phyloP scores from a whole-genome alignment of 2,329 filamentous ascomycete species.

The Neoarthrinium moseri region DNA sequence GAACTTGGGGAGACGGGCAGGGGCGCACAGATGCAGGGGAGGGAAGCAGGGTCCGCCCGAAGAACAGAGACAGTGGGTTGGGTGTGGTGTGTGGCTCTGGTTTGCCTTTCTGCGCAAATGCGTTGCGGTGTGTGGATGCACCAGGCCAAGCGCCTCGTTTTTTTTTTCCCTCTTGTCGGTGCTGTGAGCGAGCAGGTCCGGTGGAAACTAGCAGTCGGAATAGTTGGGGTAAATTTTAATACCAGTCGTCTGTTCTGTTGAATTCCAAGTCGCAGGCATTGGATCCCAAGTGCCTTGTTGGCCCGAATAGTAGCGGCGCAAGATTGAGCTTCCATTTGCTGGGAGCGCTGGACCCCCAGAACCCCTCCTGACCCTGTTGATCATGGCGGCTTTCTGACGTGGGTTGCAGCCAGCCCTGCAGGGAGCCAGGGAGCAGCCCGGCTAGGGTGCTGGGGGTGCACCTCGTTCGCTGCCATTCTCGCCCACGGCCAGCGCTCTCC shows the following conservation, averaged over 20 bases:
- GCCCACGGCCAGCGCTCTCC: no score
- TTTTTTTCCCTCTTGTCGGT: no score
- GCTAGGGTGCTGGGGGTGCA: no score
- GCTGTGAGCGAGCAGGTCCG: constrained; percentile 11
- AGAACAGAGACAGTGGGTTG: background rate
- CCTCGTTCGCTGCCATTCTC: constrained; percentile 5
- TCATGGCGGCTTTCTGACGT: constrained; percentile 8
- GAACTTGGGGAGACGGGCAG: background rate
- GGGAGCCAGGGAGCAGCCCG: no score
- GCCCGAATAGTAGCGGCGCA: constrained; percentile 14
- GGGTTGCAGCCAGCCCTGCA: constrained; percentile 3
- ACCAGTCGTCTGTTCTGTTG: constrained; percentile 26
- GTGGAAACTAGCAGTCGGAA: constrained; percentile 18
- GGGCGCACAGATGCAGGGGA: constrained; percentile 6
- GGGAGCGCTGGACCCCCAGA: background rate
- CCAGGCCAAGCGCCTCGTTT: background rate
- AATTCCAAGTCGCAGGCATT: constrained; percentile 14
- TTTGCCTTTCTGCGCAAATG: background rate
- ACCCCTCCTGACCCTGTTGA: constrained; percentile 12
- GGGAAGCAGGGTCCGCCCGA: constrained; percentile 7
- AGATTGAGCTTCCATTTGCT: constrained; percentile 1
- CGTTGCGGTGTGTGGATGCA: background rate
- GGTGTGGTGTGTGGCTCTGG: background rate
- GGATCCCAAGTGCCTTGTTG: constrained; percentile 16
- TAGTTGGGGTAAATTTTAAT: constrained; percentile 33